Base-by-base conservation (phyloP, 2,329 filamentous ascomycete species). In the Acephala macrosclerotiorum region DNA sequence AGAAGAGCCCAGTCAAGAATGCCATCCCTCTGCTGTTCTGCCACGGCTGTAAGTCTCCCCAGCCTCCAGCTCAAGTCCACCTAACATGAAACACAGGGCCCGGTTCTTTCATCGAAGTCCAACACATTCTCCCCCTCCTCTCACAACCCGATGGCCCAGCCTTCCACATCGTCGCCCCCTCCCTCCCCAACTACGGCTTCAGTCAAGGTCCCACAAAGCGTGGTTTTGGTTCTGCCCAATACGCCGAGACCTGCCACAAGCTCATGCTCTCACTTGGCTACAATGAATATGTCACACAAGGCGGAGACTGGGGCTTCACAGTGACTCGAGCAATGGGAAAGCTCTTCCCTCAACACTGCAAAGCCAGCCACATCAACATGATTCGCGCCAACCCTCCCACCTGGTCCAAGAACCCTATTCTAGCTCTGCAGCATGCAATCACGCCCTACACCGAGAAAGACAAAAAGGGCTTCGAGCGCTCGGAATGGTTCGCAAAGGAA, bases 261-360 rank as follows among this genome's bases (percentile, higher is more conserved):
- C 78, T 93, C 9, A 94, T 94, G 91, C 77, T 85, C 7, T 82
- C 83, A 14, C 82, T 93, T 2, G 89, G 89, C 0, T 93, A 91
- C 73, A 70, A 82, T 2, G 79, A 87, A 77, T 91, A 90, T 66
- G 83, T 81, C 7, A 84, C 82, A 0, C 86, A 91, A 77, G 89
- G 88, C 68, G 91, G 91, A 33, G 90, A 93, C 73, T 92, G 89
- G 90, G 91, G 90, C 20, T 87, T 83, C 74, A 82, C 84, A 71
- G 85, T 93, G 70, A 89, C 88, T 12, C 84, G 90, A 2, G 77
- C 83, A 11, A 84, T 94, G 63, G 86, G 85, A 0, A 75, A 84
- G 6, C 75, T 85, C 1, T 92, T 90, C 70, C 87, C 88, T 0
- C 68, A 83, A 2, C 77, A 84, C 66, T 84, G 85, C 71, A 81